phyloP scores from a whole-genome alignment of 2,329 filamentous ascomycete species.

The Aspergillus fructus region DNA sequence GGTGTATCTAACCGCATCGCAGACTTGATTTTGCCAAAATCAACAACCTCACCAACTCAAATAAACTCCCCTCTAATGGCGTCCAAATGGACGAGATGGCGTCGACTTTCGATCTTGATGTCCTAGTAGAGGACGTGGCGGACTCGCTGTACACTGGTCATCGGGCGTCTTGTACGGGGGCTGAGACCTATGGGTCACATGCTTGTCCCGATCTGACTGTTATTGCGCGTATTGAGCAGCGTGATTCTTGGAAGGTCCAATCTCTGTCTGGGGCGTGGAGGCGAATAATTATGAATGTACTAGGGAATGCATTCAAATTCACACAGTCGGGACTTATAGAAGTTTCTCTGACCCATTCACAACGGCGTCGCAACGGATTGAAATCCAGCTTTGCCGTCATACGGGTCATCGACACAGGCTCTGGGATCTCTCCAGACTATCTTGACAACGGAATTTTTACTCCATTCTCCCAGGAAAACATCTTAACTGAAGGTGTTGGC shows the following conservation, averaged over 20 bases:
- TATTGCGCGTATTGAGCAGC: constrained; percentile 29
- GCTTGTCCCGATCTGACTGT: constrained; percentile 23
- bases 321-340: constrained; percentile 34
- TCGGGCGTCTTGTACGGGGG: constrained; percentile 1
- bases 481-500: constrained; percentile 59
- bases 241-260: constrained; percentile 28
- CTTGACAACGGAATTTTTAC: constrained; percentile 58
- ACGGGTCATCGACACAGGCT: constrained; percentile 61
- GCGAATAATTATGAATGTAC: constrained; percentile 38
- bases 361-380: constrained; percentile 8
- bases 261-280: constrained; percentile 32
- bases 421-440: constrained; percentile 62
- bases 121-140: constrained; percentile 31
- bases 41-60: constrained; percentile 26
- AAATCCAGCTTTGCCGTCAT: constrained; percentile 29
- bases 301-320: constrained; percentile 41
- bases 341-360: constrained; percentile 24
- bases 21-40: constrained; percentile 39
- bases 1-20: not conserved
- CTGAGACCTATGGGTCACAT: not conserved
- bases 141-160: constrained; percentile 28
- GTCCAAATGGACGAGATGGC: constrained; percentile 23
- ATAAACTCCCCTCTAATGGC: constrained; percentile 8
- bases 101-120: constrained; percentile 32
- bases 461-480: constrained; percentile 63